Base-by-base conservation (phyloP, 2,329 filamentous ascomycete species). In the Fusarium musae region DNA sequence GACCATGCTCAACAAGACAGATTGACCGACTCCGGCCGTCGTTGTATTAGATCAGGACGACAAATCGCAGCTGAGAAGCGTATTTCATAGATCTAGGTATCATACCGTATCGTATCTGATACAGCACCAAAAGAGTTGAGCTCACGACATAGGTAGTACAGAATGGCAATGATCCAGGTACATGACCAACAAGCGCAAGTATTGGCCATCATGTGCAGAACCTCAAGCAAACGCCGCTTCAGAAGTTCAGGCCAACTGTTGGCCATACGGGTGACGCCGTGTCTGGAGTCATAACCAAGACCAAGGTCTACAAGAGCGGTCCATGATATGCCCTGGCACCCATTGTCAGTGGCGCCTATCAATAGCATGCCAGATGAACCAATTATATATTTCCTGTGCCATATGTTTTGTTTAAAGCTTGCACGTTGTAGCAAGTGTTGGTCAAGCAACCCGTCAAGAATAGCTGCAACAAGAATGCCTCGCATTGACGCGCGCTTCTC, bases 401-500 rank as follows among this genome's bases (percentile, higher is more conserved):
- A 16, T 42, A 21, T 70, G 47, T 47, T 40, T 39, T 57, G 26
- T 40, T 39, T 52, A 34, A 47, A 58, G 42, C 39, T 15, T 36
- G 30, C 39, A 40, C 21, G 23, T 23, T 34, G 11, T 26, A 65
- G 40, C 49, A 44, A 32, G 37, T 49, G 59, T 54, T 69, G 47
- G 43, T 50, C 34, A 39, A 60, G 50, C n/a, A 46, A 56, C 46
- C 34, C 42, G 40, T 56, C 19, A 46, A 56, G n/a, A 57, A 57
- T 36, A 49, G 52, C 46, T 69, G 67, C 59, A 56, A 62, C 37
- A 59, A 44, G 42, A 26, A 73, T 74, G 67, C 59, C 71, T 74
- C 52, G 71, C 70, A 74, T 74, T 74, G 63, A 74, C 71, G 71
- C 71, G 71, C 71, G 71, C 71, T 72, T 69, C 67, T 69, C 58